Evolutionary conservation across 768 basidiomycete species (phyloP).

Genomic region (Mycena galopus): DNA sequence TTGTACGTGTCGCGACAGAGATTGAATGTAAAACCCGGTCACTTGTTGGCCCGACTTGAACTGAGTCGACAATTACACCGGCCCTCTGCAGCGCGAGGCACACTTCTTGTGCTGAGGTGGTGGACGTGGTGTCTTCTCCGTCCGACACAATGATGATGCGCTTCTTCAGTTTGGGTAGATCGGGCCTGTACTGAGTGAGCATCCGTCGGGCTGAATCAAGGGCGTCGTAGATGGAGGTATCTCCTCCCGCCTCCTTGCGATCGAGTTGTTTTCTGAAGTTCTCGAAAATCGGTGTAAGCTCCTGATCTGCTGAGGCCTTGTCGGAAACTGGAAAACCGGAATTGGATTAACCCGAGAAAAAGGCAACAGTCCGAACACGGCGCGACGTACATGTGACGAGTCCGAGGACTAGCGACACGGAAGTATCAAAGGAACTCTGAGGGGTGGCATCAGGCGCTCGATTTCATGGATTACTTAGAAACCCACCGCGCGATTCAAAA

Average conservation of each 20-base stretch:
- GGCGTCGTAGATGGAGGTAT: conserved; percentile 46
- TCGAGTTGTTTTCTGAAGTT: conserved; percentile 42
- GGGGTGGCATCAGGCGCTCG: neutral
- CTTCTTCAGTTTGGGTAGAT: conserved; percentile 40
- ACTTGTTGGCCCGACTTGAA: conserved; percentile 41
- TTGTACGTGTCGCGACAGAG: conserved; percentile 44
- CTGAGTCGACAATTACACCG: conserved; percentile 43
- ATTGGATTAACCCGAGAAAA: neutral
- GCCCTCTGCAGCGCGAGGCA: conserved; percentile 37
- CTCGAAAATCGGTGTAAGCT: conserved; percentile 45
- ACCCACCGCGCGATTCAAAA: conserved; percentile 45
- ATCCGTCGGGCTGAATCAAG: conserved; percentile 41
- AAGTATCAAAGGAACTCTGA: conserved; percentile 47
- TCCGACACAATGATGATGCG: conserved; percentile 47
- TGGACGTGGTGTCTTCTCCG: conserved; percentile 45
- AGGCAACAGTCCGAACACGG: neutral
- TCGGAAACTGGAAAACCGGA: conserved; percentile 41
- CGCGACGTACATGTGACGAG: conserved; percentile 43
- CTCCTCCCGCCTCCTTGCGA: conserved; percentile 33
- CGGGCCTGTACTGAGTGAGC: conserved; percentile 38
- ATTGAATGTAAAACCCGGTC: conserved; percentile 40
- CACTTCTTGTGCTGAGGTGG: conserved; percentile 34
- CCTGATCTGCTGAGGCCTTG: conserved; percentile 35
- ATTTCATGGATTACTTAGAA: neutral
- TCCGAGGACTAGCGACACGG: conserved; percentile 43